Conservation (phyloP, 164 flowering plant species). For the Malania oleifera region DNA sequence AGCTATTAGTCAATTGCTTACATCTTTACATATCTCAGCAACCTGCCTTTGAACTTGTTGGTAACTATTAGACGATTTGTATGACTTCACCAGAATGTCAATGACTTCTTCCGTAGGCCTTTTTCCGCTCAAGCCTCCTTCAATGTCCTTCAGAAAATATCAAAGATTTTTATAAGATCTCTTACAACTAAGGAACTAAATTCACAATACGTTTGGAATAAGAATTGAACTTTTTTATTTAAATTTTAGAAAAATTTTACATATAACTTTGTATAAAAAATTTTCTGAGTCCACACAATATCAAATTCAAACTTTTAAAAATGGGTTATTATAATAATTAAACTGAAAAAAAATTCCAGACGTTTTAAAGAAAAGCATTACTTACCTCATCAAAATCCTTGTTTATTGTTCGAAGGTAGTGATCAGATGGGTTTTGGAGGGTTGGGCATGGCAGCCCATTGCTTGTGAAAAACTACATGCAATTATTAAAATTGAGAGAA, state of each 20-base stretch:
- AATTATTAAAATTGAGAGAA: too few relatives aligned
- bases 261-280: too few relatives aligned
- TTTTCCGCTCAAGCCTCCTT: slow-evolving; percentile 26
- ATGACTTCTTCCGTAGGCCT: slow-evolving; percentile 37
- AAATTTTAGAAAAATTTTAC: too few relatives aligned
- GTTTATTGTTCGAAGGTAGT: slow-evolving; percentile 67
- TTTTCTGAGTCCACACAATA: too few relatives aligned
- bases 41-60: slow-evolving; percentile 23
- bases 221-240: too few relatives aligned
- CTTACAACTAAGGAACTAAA: too few relatives aligned
- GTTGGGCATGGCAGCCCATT: slow-evolving; percentile 75
- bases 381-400: slow-evolving; percentile 64
- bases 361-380: neutral
- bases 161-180: neutral
- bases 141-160: slow-evolving; percentile 25
- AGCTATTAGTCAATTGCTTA: slow-evolving; percentile 8
- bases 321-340: too few relatives aligned
- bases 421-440: slow-evolving; percentile 74
- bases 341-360: too few relatives aligned
- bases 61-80: slow-evolving; percentile 33
- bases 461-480: slow-evolving; percentile 47
- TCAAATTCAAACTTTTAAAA: too few relatives aligned
- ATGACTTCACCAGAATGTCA: slow-evolving; percentile 35
- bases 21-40: slow-evolving; percentile 24
- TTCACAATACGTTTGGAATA: too few relatives aligned